phyloP scores from a whole-genome alignment of 2,329 filamentous ascomycete genomes.

The Fusarium cicatricum region DNA sequence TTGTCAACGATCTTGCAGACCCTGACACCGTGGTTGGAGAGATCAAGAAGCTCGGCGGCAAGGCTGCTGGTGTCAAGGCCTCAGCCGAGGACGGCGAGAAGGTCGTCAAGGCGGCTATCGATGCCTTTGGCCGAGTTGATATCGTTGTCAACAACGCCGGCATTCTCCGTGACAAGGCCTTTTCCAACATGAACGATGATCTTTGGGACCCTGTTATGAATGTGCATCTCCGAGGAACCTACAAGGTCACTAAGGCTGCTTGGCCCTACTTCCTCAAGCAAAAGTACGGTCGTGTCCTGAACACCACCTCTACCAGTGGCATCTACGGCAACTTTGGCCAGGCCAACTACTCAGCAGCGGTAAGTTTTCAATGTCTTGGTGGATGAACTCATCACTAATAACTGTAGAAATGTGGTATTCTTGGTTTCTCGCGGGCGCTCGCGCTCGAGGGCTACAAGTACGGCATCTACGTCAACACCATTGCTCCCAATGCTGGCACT shows the following conservation, averaged over 20 bases:
- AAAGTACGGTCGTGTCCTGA: constrained; percentile 96
- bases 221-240: constrained; percentile 93
- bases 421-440: constrained; percentile 92
- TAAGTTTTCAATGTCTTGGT: constrained; percentile 54
- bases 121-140: constrained; percentile 91
- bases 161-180: constrained; percentile 97
- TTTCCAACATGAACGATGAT: constrained; percentile 95
- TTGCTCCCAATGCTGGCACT: constrained; percentile 96
- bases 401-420: constrained; percentile 84
- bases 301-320: constrained; percentile 95
- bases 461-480: constrained; percentile 98
- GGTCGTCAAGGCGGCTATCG: constrained; percentile 92
- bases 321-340: constrained; percentile 99
- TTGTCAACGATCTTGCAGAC: constrained; percentile 95
- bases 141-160: constrained; percentile 98
- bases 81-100: constrained; percentile 91
- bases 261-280: constrained; percentile 99
- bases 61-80: constrained; percentile 92
- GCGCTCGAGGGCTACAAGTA: constrained; percentile 95
- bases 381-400: constrained; percentile 23
- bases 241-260: constrained; percentile 95
- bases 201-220: constrained; percentile 93
- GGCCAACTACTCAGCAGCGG: constrained; percentile 93
- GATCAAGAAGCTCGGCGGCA: constrained; percentile 88
- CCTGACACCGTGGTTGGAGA: constrained; percentile 91